phyloP scores from a whole-genome alignment of 805 yeast species.

The Wickerhamiella brachini region DNA sequence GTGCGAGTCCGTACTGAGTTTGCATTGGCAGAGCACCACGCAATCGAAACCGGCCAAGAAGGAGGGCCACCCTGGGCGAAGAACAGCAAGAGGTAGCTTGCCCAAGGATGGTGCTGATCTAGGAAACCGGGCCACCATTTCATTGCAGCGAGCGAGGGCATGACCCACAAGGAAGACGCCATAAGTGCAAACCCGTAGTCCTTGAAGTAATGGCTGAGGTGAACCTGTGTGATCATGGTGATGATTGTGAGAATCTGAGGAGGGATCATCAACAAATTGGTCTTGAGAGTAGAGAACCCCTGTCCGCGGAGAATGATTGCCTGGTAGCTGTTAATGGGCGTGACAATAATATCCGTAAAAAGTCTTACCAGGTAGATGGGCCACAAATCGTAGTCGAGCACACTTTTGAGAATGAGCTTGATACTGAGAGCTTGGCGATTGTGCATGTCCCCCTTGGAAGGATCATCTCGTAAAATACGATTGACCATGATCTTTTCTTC shows the following conservation, averaged over 20 bases:
- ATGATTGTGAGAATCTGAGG: slow-evolving; percentile 19
- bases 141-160: slow-evolving; percentile 13
- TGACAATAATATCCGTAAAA: slow-evolving; percentile 28
- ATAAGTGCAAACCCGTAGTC: slow-evolving; percentile 9
- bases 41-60: slow-evolving; percentile 12
- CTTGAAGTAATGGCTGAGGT: slow-evolving; percentile 4
- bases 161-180: slow-evolving; percentile 12
- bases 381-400: slow-evolving; percentile 40
- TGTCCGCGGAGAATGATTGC: slow-evolving; percentile 35
- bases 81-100: slow-evolving; percentile 19
- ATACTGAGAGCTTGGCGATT: slow-evolving; percentile 39
- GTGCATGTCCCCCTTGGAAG: slow-evolving; percentile 49
- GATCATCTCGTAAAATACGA: slow-evolving; percentile 49
- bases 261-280: slow-evolving; percentile 41
- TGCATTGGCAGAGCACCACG: slow-evolving; percentile 49
- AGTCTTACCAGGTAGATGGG: slow-evolving; percentile 41
- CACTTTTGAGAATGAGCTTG: slow-evolving; percentile 29
- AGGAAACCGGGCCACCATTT: slow-evolving; percentile 18
- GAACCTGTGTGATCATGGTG: slow-evolving; percentile 17
- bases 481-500: slow-evolving; percentile 48
- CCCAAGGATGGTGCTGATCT: slow-evolving; percentile 16
- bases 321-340: slow-evolving; percentile 31
- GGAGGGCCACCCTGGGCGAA: slow-evolving; percentile 20
- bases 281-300: slow-evolving; percentile 38
- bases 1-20: slow-evolving; percentile 51